phyloP scores from a whole-genome alignment of 2,329 filamentous ascomycete species.

The Akanthomyces uredinophilus region DNA sequence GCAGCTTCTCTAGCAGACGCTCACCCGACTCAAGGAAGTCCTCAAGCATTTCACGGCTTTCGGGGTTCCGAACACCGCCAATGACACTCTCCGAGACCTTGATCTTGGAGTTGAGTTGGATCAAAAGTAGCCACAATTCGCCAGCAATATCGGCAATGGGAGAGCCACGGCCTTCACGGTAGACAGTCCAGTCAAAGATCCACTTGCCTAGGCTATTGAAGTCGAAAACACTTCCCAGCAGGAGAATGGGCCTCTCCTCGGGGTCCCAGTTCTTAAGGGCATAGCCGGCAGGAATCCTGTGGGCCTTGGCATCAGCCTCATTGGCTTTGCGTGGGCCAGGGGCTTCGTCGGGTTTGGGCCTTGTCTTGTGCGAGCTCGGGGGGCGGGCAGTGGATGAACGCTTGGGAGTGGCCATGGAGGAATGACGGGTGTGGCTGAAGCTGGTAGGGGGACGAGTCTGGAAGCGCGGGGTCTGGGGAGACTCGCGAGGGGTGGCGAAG shows the following conservation, averaged over 20 bases:
- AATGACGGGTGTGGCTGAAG: slow-evolving; percentile 40
- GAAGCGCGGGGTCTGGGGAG: slow-evolving; percentile 33
- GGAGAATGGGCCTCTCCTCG: slow-evolving; percentile 84
- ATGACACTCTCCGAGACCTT: slow-evolving; percentile 81
- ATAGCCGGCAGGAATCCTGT: slow-evolving; percentile 81
- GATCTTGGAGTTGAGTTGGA: slow-evolving; percentile 89
- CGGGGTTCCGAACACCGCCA: slow-evolving; percentile 63
- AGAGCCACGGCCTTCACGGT: slow-evolving; percentile 73
- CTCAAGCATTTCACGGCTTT: slow-evolving; percentile 75
- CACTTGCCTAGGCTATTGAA: slow-evolving; percentile 97
- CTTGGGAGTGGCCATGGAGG: slow-evolving; percentile 46
- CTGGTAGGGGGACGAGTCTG: slow-evolving; percentile 36
- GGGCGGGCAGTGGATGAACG: slow-evolving; percentile 50
- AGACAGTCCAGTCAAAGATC: slow-evolving; percentile 99
- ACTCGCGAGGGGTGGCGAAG: slow-evolving; percentile 30
- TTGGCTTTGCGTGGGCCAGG: slow-evolving; percentile 45
- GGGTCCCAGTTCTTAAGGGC: slow-evolving; percentile 99
- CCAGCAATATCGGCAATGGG: slow-evolving; percentile 88
- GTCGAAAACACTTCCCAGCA: slow-evolving; percentile 93
- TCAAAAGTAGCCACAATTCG: slow-evolving; percentile 90
- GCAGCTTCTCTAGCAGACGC: slow-evolving; percentile 78
- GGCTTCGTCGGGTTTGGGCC: slow-evolving; percentile 31
- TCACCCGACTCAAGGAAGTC: slow-evolving; percentile 90
- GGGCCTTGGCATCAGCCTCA: slow-evolving; percentile 54
- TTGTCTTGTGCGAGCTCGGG: slow-evolving; percentile 30